A percentile compares a stretch with the other conserved stretches of the same genome.
Conservation (phyloP, 805 yeast genomes). For the Zygosaccharomyces siamensis region DNA sequence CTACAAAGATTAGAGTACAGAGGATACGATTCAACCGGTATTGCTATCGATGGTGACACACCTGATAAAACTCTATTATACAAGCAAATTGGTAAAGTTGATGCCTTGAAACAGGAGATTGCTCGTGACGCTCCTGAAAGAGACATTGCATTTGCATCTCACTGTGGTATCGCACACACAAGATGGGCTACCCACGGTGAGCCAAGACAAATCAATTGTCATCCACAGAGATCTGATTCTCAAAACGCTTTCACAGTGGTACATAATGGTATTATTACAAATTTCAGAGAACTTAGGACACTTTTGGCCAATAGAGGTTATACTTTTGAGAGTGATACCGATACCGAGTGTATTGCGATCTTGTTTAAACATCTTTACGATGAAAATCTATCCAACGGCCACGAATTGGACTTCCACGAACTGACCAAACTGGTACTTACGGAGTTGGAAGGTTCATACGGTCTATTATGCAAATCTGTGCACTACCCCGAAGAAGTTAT, state of each 20-base stretch:
- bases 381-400: constrained; percentile 63
- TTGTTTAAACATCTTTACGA: constrained; percentile 88
- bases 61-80: constrained; percentile 65
- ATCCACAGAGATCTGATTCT: constrained; percentile 90
- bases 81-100: constrained; percentile 90
- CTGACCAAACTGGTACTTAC: constrained; percentile 86
- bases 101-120: constrained; percentile 66
- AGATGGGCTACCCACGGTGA: constrained; percentile 99
- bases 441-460: constrained; percentile 97
- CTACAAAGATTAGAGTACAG: constrained; percentile 87
- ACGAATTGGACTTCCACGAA: constrained; percentile 81
- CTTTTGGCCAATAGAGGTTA: constrained; percentile 76
- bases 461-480: constrained; percentile 82
- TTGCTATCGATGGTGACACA: constrained; percentile 88
- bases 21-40: constrained; percentile 97
- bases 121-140: constrained; percentile 48
- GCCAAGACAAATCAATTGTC: constrained; percentile 82
- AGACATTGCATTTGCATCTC: constrained; percentile 65
- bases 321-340: constrained; percentile 86
- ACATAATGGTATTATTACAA: constrained; percentile 97
- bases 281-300: constrained; percentile 85
- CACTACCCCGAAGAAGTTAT: constrained; percentile 95
- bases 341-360: constrained; percentile 96
- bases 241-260: constrained; percentile 83
- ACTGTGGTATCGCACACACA: constrained; percentile 96